Evolutionary conservation across 1,284 basidiomycete genomes (phyloP).

Genomic region (Microbotryum scabiosae): DNA sequence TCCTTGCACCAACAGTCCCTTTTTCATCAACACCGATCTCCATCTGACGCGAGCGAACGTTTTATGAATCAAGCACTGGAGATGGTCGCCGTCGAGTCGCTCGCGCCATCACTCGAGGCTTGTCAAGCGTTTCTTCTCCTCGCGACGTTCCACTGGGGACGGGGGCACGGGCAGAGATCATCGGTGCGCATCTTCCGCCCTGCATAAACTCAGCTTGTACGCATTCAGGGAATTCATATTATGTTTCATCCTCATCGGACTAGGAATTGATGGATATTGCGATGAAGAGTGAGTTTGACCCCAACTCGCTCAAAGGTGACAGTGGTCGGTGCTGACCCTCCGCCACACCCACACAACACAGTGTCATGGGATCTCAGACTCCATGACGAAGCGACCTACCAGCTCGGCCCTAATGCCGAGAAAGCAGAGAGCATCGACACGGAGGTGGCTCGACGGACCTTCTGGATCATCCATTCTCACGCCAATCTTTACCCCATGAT

Average conservation of each 20-base stretch:
- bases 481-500: not conserved
- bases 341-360: no score
- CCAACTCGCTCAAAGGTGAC: no score
- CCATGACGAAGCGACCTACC: not conserved
- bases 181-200: not conserved
- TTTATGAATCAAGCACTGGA: not conserved
- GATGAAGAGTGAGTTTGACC: not conserved
- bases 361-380: not conserved
- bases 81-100: not conserved
- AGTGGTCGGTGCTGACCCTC: no score
- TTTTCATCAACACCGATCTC: not conserved
- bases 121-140: not conserved
- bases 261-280: not conserved
- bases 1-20: not conserved
- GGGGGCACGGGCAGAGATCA: not conserved
- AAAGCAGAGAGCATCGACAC: not conserved
- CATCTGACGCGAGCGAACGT: not conserved
- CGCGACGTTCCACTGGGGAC: not conserved
- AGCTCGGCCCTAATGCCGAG: not conserved
- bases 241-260: not conserved
- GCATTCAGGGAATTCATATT: not conserved
- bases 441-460: not conserved
- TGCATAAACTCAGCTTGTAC: not conserved
- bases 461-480: constrained; percentile 1
- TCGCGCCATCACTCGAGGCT: not conserved